A percentile compares a stretch with the other conserved stretches of the same genome.
Evolutionary conservation across 23 red algal genomes (phyloP).

Genomic region (Agarophyton chilense): DNA sequence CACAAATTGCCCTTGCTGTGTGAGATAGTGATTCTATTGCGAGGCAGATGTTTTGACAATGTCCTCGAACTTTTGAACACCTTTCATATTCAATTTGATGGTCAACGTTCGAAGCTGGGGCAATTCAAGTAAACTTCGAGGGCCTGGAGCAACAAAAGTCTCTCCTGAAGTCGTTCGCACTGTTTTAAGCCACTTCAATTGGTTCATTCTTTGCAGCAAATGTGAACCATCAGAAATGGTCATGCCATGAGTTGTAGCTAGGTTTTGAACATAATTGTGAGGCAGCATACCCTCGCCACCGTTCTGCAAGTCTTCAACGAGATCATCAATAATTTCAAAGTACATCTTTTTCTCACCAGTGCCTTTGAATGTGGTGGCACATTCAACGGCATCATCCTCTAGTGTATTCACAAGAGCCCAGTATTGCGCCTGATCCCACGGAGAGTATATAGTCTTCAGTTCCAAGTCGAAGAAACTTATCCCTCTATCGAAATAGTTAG

Average conservation of each 20-base stretch:
- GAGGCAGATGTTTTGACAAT: background rate
- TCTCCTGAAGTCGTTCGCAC: background rate
- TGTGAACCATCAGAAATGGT: constrained; percentile 16
- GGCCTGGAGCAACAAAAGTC: background rate
- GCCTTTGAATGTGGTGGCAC: constrained; percentile 7
- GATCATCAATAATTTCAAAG: constrained; percentile 27
- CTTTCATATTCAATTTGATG: constrained; percentile 9
- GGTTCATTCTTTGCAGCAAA: constrained; percentile 33
- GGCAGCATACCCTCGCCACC: constrained; percentile 3
- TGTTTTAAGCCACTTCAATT: constrained; percentile 45
- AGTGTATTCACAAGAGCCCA: constrained; percentile 35
- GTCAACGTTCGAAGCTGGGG: constrained; percentile 35
- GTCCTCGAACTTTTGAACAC: background rate
- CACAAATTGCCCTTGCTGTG: too few relatives aligned
- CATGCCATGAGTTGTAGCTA: constrained; percentile 6
- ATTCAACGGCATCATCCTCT: constrained; percentile 5
- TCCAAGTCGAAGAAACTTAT: constrained; percentile 27
- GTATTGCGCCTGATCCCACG: constrained; percentile 38
- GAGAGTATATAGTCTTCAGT: constrained; percentile 44
- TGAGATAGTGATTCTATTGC: background rate
- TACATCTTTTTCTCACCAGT: constrained; percentile 21
- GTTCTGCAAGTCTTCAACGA: constrained; percentile 11
- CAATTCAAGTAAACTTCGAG: constrained; percentile 46
- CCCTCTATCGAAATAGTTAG: constrained; percentile 1
- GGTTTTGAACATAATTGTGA: constrained; percentile 16